Percentiles rank a stretch among this genome's conserved stretches.
Evolutionary conservation across 176 grass and related monocot species (phyloP).

Genomic region (Carex littledalei): DNA sequence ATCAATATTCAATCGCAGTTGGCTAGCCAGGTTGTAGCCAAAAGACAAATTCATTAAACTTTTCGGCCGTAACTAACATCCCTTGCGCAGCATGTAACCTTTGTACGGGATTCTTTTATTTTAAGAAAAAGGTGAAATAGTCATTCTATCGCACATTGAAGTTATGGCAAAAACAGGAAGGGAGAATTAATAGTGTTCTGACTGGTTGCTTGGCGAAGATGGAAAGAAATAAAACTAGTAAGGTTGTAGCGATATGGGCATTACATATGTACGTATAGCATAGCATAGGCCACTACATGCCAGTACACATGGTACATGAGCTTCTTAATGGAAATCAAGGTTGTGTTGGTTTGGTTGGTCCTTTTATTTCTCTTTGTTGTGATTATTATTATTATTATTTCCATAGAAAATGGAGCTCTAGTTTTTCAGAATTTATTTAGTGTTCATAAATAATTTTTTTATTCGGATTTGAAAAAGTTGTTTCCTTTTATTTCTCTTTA

Average conservation of each 20-base stretch:
- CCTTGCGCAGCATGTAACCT: not conserved
- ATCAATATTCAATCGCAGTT: not conserved
- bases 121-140: not conserved
- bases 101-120: not conserved
- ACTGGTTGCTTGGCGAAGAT: not conserved
- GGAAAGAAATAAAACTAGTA: not conserved
- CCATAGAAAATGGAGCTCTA: no score
- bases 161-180: not conserved
- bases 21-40: not conserved
- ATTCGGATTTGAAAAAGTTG: not conserved
- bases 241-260: not conserved
- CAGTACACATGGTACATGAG: not conserved
- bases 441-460: not conserved
- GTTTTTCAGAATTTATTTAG: not conserved
- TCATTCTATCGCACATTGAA: not conserved
- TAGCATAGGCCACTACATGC: conserved; percentile 4
- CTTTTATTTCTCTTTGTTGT: not conserved
- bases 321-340: not conserved
- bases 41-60: not conserved
- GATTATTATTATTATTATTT: not conserved
- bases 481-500: no score
- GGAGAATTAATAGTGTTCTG: not conserved
- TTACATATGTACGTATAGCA: not conserved
- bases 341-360: not conserved
- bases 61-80: not conserved